Evolutionary conservation across 306 rosid species (phyloP).

Genomic region (Styphnolobium japonicum): DNA sequence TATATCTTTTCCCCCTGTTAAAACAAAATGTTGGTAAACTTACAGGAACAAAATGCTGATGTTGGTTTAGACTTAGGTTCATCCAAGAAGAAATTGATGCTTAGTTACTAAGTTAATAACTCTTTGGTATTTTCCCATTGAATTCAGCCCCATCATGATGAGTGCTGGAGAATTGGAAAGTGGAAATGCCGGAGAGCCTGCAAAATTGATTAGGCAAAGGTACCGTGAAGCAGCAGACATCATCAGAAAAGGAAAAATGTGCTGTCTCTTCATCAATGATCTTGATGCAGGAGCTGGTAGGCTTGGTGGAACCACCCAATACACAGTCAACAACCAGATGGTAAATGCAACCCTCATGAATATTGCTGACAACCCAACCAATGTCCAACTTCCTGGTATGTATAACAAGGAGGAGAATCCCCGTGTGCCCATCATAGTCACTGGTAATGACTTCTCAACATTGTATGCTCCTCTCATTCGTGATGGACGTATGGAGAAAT

Average conservation of each 20-base stretch:
- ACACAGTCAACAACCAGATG: slow-evolving; percentile 84
- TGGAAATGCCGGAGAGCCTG: slow-evolving; percentile 96
- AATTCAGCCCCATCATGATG: slow-evolving; percentile 80
- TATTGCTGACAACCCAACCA: slow-evolving; percentile 79
- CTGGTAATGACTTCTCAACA: slow-evolving; percentile 79
- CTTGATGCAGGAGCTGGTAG: slow-evolving; percentile 87
- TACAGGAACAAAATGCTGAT: neutral
- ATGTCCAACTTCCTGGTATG: slow-evolving; percentile 79
- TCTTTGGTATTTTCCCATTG: neutral
- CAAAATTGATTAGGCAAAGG: slow-evolving; percentile 82
- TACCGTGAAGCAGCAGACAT: slow-evolving; percentile 84
- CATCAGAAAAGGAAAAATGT: slow-evolving; percentile 71
- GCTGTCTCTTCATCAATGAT: slow-evolving; percentile 77
- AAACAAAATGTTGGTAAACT: neutral
- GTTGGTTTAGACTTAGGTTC: neutral
- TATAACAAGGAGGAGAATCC: slow-evolving; percentile 77
- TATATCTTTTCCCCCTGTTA: no score
- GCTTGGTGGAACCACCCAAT: slow-evolving; percentile 70
- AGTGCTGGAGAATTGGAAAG: slow-evolving; percentile 96
- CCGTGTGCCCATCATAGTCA: slow-evolving; percentile 64
- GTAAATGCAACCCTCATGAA: slow-evolving; percentile 84
- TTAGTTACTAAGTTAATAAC: neutral
- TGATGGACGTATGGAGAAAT: slow-evolving; percentile 83
- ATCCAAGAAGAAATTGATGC: neutral
- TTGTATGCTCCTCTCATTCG: slow-evolving; percentile 81